phyloP scores from a whole-genome alignment of 805 yeast genomes.

The Candida michaelii region DNA sequence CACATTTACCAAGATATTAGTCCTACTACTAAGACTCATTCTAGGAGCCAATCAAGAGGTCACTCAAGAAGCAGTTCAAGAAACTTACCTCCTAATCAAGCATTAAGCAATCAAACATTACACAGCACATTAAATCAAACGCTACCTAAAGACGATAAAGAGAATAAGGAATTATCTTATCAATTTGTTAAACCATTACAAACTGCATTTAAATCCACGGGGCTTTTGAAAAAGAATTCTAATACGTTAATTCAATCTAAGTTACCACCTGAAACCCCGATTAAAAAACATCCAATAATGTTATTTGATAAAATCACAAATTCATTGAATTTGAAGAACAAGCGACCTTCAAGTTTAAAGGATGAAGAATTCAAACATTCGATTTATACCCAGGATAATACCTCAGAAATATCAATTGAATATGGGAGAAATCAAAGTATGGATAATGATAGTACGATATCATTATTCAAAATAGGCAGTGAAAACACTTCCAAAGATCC shows the following conservation, averaged over 20 bases:
- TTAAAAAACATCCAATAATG: slow-evolving; percentile 42
- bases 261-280: slow-evolving; percentile 46
- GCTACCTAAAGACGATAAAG: slow-evolving; percentile 31
- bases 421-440: slow-evolving; percentile 35
- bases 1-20: slow-evolving; percentile 24
- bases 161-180: slow-evolving; percentile 43
- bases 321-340: slow-evolving; percentile 1
- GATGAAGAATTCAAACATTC: slow-evolving; percentile 8
- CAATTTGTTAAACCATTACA: slow-evolving; percentile 79
- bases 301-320: slow-evolving; percentile 17
- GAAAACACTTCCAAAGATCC: slow-evolving; percentile 6
- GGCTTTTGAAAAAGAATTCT: slow-evolving; percentile 56
- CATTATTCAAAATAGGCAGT: slow-evolving; percentile 26
- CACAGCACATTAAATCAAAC: neutral
- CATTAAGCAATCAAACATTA: too few species aligned
- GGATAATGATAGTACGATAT: slow-evolving; percentile 31
- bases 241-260: slow-evolving; percentile 17
- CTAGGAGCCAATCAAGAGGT: neutral
- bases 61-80: neutral
- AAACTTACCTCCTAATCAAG: neutral
- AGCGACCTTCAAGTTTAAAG: slow-evolving; percentile 1
- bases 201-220: slow-evolving; percentile 77
- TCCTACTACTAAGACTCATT: neutral
- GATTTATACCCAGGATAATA: slow-evolving; percentile 14
- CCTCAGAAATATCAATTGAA: slow-evolving; percentile 37